Base-by-base conservation (phyloP, 2,329 filamentous ascomycete species). In the Talaromyces sp. region DNA sequence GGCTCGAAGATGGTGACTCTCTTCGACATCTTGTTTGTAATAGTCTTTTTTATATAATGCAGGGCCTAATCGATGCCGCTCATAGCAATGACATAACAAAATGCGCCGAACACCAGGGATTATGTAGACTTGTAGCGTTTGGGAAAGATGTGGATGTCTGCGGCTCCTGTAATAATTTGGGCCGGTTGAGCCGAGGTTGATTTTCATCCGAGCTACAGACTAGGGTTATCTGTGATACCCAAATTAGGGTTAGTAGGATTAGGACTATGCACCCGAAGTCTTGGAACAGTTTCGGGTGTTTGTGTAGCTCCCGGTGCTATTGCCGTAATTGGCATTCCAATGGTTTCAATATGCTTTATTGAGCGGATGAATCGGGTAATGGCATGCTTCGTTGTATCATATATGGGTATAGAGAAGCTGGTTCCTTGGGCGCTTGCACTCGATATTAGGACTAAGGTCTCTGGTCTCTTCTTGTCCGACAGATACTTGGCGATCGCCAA, bases 1-100 rank as follows among this genome's bases (percentile, higher is more conserved):
- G 92, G 89, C 72, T 87, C 86, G 69, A 97, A 87, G 63, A 96
- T 84, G 0, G 90, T 92, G 35, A 81, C 70, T 56, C 75, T 75
- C 62, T 74, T 74, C 27, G 67, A 58, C 56, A 58, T 58, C 14
- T 1, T 58, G 56, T 4, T 9, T 1, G 3, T 8, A 3, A 8
- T 7, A 35, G 16, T 3, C 3, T 3, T 4, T 54, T 5, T 3
- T 33, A 35, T 19, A 19, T 11, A 31, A 19, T 52, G n/a, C 3
- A 24, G 3, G n/a, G n/a, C 24, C 11, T 24, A 9, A 11, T 6
- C 24, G 24, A 37, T 22, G 11, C 24, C 9, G 8, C 11, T 37
- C 33, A 56, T 11, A 56, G 14, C 16, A 56, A 37, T 56, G 33
- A 37, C 31, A 56, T 56, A 37, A 19, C n/a, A 22, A n/a, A 14